Conservation (phyloP, 345 rosid species). For the Limnanthes douglasii region DNA sequence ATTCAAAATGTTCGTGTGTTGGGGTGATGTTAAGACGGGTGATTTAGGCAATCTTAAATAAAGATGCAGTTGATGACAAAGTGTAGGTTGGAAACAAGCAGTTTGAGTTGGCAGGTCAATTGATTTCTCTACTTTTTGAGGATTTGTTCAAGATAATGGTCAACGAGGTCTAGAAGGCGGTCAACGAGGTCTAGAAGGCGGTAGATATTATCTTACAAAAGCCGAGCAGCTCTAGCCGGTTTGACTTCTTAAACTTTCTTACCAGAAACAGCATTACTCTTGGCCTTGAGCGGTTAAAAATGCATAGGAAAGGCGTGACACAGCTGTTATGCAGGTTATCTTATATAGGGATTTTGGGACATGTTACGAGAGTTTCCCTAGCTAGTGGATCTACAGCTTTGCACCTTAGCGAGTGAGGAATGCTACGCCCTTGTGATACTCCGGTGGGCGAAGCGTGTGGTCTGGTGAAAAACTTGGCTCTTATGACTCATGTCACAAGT, state of each 20-base stretch:
- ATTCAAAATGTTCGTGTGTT: conserved; percentile 81
- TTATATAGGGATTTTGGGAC: conserved; percentile 67
- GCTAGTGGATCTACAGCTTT: conserved; percentile 98
- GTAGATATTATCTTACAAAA: conserved; percentile 29
- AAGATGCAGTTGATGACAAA: conserved; percentile 99
- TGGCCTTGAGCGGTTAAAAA: conserved; percentile 80
- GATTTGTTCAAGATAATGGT: conserved; percentile 84
- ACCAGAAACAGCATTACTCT: conserved; percentile 25
- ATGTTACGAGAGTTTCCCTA: conserved; percentile 69
- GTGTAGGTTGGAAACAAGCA: conserved; percentile 97
- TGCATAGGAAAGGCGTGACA: conserved; percentile 96
- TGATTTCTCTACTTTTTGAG: conserved; percentile 91
- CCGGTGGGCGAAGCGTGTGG: conserved; percentile 98
- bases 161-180: conserved; percentile 36
- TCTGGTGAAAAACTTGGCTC: conserved; percentile 88
- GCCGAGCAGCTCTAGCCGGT: conserved; percentile 34
- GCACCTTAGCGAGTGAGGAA: conserved; percentile 99
- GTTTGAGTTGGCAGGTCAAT: conserved; percentile 82
- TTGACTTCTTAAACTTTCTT: conserved; percentile 47
- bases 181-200: no score
- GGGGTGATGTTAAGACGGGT: conserved; percentile 92
- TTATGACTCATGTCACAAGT: conserved; percentile 98
- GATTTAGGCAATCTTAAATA: conserved; percentile 84
- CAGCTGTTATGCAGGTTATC: conserved; percentile 86
- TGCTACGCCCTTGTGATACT: conserved; percentile 99